Evolutionary conservation across 2,329 filamentous ascomycete species (phyloP), one percentile per base, ranked within the genome.

Genomic region (Cryphonectria nitschkei): DNA sequence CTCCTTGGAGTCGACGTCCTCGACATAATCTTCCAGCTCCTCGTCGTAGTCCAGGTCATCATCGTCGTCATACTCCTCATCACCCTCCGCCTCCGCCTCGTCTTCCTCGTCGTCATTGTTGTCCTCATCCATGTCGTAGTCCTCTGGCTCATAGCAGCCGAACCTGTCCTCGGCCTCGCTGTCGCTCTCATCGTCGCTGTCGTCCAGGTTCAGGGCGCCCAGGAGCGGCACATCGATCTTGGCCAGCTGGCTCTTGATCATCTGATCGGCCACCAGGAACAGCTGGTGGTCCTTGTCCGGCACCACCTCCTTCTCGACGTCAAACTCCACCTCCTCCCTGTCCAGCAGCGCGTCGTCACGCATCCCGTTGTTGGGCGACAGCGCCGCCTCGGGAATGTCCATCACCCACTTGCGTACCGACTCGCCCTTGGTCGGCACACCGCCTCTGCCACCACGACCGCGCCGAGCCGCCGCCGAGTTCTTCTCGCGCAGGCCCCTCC

Each of bases 191-290:
- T 75, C 77, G 41, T 78, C 79, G 72, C 83, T 83, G 71, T 83
- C 79, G 43, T 84, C 82, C 73, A 85, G 82, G 67, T 80, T 81
- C 70, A 85, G 75, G 8, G 82, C 78, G 14, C 84, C 83, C 76
- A 85, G 77, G 69, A 85, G 76, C 56, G 83, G 83, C 72, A 85
- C 81, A 70, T 85, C 82, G 50, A 84, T 80, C 75, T 81, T 80
- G 64, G 81, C 80, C 74, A 84, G 79, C 75, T 85, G 83, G 74
- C 82, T 84, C 76, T 81, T 83, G 77, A 85, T 85, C 71, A 85
- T 77, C 72, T 82, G 81, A 74, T 84, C 83, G 65, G 83, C 83
- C 73, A 84, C 81, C 62, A 79, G 77, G 67, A 83, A 83, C 61
- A 85, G 75, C 74, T 82, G 81, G 58, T 77, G 74, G 73, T 85